Percentiles rank a stretch among this genome's conserved stretches.
Evolutionary conservation across 805 yeast genomes (phyloP).

Genomic region (Candida methanosorbosa): DNA sequence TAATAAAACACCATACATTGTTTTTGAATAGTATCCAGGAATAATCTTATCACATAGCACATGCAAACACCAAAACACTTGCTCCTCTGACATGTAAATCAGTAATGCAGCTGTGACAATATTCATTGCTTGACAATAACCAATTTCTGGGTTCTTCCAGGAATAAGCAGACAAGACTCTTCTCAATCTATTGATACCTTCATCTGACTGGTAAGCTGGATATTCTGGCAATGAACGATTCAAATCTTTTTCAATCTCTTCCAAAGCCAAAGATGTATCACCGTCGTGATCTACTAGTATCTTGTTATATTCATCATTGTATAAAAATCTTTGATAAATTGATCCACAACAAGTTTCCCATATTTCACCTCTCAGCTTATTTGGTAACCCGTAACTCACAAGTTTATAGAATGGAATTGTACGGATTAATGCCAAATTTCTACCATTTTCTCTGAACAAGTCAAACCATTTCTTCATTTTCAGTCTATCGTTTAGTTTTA

Average conservation of each 20-base stretch:
- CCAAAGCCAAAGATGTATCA: conserved; percentile 73
- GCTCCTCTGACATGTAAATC: conserved; percentile 90
- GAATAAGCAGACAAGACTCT: conserved; percentile 90
- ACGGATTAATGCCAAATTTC: conserved; percentile 67
- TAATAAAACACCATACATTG: conserved; percentile 93
- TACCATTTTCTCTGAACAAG: conserved; percentile 73
- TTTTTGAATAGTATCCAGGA: conserved; percentile 93
- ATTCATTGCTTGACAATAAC: conserved; percentile 99
- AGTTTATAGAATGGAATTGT: conserved; percentile 75
- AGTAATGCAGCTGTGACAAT: conserved; percentile 76
- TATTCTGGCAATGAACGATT: conserved; percentile 94
- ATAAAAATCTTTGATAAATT: conserved; percentile 59
- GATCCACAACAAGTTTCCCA: conserved; percentile 95
- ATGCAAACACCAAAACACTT: conserved; percentile 89
- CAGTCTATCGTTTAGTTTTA: conserved; percentile 66
- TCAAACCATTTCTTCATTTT: conserved; percentile 94
- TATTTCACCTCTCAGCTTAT: conserved; percentile 85
- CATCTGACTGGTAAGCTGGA: conserved; percentile 80
- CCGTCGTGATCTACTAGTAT: conserved; percentile 55
- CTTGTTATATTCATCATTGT: conserved; percentile 49
- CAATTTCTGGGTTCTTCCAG: conserved; percentile 95
- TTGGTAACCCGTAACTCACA: conserved; percentile 89
- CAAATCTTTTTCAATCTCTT: conserved; percentile 93
- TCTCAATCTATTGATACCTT: conserved; percentile 79
- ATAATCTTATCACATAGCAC: conserved; percentile 75